Conservation (phyloP, 2,329 filamentous ascomycete genomes). For the Coniella lustricola region DNA sequence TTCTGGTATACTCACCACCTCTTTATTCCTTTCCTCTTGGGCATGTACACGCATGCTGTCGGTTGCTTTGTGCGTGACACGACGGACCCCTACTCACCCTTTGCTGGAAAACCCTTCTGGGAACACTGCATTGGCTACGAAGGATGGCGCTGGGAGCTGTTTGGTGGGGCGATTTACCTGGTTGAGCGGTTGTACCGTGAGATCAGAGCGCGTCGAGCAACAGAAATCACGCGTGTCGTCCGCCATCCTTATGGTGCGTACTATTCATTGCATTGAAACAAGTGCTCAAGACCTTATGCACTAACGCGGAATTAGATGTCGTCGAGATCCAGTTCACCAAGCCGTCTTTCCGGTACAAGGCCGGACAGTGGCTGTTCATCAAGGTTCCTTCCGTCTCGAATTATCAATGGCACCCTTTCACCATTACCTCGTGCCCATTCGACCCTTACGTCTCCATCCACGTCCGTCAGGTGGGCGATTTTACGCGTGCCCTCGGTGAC, state of each 20-base stretch:
- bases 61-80: conserved; percentile 94
- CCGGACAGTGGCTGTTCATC: conserved; percentile 95
- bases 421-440: conserved; percentile 95
- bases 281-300: not conserved
- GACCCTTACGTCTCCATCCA: conserved; percentile 93
- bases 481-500: conserved; percentile 87
- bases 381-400: conserved; percentile 83
- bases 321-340: conserved; percentile 97
- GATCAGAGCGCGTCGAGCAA: conserved; percentile 73
- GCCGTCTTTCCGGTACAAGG: conserved; percentile 95
- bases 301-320: conserved; percentile 55
- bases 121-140: conserved; percentile 89
- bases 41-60: conserved; percentile 89
- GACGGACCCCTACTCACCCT: conserved; percentile 65
- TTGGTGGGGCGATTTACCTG: conserved; percentile 78
- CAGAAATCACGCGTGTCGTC: conserved; percentile 87
- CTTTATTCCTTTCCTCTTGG: conserved; percentile 93
- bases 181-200: conserved; percentile 86
- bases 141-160: conserved; percentile 95
- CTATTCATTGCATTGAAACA: not conserved
- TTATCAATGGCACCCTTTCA: conserved; percentile 97
- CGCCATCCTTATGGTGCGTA: conserved; percentile 83
- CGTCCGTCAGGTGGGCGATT: conserved; percentile 93
- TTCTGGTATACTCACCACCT: conserved; percentile 99
- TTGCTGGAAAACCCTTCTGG: conserved; percentile 80